Percentiles rank a stretch among this genome's conserved stretches.
Conservation (phyloP, 1,284 basidiomycete species). For the Kwoniella shivajii region DNA sequence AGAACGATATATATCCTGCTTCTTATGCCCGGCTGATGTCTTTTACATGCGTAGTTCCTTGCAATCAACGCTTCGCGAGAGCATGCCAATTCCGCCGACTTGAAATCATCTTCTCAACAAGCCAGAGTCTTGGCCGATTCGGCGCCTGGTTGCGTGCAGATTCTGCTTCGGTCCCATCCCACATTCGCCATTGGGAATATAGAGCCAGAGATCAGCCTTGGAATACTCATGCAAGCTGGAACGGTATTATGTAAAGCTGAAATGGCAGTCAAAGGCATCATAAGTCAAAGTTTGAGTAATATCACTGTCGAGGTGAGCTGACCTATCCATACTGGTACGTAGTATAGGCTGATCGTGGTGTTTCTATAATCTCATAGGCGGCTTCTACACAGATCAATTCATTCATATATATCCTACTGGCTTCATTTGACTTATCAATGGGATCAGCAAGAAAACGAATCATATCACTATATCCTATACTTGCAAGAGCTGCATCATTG, state of each 20-base stretch:
- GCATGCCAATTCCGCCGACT: background rate
- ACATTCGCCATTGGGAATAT: conserved; percentile 5
- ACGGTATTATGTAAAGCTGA: conserved; percentile 35
- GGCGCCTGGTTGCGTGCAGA: conserved; percentile 26
- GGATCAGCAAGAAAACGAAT: conserved; percentile 18
- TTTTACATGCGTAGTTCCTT: conserved; percentile 10
- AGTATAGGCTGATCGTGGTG: background rate
- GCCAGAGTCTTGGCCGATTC: conserved; percentile 23
- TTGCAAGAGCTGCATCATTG: conserved; percentile 34
- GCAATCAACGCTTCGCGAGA: conserved; percentile 10
- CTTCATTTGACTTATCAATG: conserved; percentile 25
- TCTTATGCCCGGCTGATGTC: background rate
- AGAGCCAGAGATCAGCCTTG: conserved; percentile 23
- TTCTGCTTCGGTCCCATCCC: conserved; percentile 36
- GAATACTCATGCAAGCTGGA: conserved; percentile 23
- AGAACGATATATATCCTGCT: background rate
- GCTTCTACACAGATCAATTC: conserved; percentile 29
- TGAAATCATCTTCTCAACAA: conserved; percentile 1
- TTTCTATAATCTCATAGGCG: conserved; percentile 2
- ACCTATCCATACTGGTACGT: no score
- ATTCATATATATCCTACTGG: conserved; percentile 36
- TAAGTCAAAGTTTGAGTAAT: conserved; percentile 20
- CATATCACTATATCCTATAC: conserved; percentile 37
- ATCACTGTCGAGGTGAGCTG: conserved; percentile 24
- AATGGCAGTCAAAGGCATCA: conserved; percentile 19